A percentile compares a stretch with the other conserved stretches of the same genome.
These are phyloP conservation scores for Polychytrium aggregatum DNA, from an alignment of 192 early-diverging fungal genomes.

Conservation along the genomic window DNA sequence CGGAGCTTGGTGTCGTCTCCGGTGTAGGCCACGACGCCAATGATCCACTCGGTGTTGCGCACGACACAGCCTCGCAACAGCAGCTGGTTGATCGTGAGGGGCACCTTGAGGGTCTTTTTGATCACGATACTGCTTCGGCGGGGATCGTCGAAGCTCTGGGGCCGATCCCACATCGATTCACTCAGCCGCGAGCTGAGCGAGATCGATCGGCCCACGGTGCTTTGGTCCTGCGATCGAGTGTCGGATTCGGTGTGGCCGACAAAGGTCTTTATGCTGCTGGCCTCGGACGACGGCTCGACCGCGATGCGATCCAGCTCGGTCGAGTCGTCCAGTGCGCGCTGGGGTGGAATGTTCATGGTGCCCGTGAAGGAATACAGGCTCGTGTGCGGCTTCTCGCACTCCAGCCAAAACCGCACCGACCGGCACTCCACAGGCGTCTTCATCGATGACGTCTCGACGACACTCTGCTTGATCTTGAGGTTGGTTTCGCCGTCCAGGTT, in stretches of 20 bases:
- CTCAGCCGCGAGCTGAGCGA: too few relatives aligned
- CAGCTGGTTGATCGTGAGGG: constrained; percentile 71
- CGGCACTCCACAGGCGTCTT: constrained; percentile 33
- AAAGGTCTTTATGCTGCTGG: too few relatives aligned
- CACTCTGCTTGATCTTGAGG: constrained; percentile 71
- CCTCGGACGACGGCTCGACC: constrained; percentile 29
- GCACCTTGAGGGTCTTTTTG: constrained; percentile 20
- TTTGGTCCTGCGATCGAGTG: too few relatives aligned
- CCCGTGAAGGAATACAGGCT: constrained; percentile 83
- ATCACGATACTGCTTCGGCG: too few relatives aligned
- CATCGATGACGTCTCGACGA: constrained; percentile 49
- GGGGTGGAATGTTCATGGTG: too few relatives aligned
- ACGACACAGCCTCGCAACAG: constrained; percentile 82
- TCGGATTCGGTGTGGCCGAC: too few relatives aligned
- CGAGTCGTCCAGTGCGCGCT: too few relatives aligned
- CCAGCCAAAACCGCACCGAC: constrained; percentile 54
- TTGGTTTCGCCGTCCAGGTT: constrained; percentile 98
- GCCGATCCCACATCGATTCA: too few relatives aligned
- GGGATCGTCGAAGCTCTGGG: too few relatives aligned
- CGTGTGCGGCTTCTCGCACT: constrained; percentile 78
- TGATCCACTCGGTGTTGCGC: constrained; percentile 83
- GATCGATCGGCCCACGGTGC: too few relatives aligned
- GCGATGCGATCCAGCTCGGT: too few relatives aligned
- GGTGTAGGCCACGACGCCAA: constrained; percentile 73
- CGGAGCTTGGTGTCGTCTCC: constrained; percentile 87